Evolutionary conservation across 352 stramenopile species (phyloP).

Genomic region (Pythium dissimile): DNA sequence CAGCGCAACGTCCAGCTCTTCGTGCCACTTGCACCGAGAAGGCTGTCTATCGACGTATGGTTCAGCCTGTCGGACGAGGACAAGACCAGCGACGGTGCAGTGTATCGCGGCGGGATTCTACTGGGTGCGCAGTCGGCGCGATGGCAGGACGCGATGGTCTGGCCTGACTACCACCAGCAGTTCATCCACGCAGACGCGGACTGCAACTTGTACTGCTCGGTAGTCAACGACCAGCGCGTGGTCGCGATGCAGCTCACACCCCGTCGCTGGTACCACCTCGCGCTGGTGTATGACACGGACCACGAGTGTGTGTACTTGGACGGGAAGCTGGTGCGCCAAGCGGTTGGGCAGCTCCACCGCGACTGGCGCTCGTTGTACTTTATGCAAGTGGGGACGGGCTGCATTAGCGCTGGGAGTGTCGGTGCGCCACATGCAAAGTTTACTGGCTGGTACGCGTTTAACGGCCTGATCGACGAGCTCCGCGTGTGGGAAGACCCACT

Average conservation of each 20-base stretch:
- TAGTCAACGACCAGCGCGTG: constrained; percentile 5
- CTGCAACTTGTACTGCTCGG: constrained; percentile 20
- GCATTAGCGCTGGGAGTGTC: not conserved
- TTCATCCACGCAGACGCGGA: constrained; percentile 20
- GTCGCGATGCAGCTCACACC: constrained; percentile 12
- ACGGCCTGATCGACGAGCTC: constrained; percentile 32
- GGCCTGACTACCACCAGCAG: constrained; percentile 16
- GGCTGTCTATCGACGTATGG: constrained; percentile 22
- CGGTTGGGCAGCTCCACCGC: not conserved
- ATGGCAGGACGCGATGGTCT: constrained; percentile 11
- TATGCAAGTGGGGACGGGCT: constrained; percentile 22
- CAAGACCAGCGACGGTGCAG: not conserved
- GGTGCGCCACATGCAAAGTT: not conserved
- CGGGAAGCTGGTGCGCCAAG: constrained; percentile 7
- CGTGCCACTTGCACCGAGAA: constrained; percentile 12
- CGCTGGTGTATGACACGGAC: constrained; percentile 22
- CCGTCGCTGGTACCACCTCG: constrained; percentile 36
- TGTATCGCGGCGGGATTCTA: constrained; percentile 7
- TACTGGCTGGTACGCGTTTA: constrained; percentile 29
- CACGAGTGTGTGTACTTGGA: constrained; percentile 26
- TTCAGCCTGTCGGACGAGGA: constrained; percentile 13
- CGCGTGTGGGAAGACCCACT: constrained; percentile 26
- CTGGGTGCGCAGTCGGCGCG: constrained; percentile 19
- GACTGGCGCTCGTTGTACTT: constrained; percentile 18
- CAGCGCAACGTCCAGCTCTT: constrained; percentile 21